Conservation (phyloP, 345 rosid genomes). For the Cardamine resedifolia region DNA sequence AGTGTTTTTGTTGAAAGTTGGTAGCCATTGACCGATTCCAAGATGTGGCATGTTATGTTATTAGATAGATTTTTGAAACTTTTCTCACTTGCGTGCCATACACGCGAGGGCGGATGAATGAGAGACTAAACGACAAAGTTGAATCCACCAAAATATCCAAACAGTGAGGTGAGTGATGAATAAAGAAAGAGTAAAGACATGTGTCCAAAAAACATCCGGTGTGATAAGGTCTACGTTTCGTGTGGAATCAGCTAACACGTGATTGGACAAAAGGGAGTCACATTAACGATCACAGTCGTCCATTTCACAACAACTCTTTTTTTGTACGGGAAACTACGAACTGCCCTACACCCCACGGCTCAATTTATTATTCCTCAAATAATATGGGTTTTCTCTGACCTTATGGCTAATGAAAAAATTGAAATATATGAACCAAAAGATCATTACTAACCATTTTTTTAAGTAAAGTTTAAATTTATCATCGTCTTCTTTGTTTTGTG, state of each 20-base stretch:
- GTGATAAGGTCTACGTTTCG: conserved; percentile 37
- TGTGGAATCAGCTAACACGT: conserved; percentile 35
- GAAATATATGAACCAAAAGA: background rate
- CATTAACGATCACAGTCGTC: conserved; percentile 28
- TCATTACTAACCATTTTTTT: background rate
- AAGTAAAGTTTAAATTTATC: background rate
- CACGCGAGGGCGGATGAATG: conserved; percentile 24
- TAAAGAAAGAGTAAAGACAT: conserved; percentile 23
- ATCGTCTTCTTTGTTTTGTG: background rate
- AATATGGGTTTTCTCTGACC: background rate
- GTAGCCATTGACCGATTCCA: background rate
- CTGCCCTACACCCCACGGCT: conserved; percentile 18
- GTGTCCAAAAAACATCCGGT: conserved; percentile 27
- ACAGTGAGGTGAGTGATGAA: conserved; percentile 36
- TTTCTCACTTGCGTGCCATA: background rate
- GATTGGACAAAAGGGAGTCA: conserved; percentile 25
- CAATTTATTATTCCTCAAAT: background rate
- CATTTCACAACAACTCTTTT: conserved; percentile 26
- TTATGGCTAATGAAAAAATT: background rate
- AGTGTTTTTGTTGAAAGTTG: background rate
- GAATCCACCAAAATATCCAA: conserved; percentile 26
- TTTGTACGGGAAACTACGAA: conserved; percentile 7
- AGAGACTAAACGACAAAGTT: conserved; percentile 7
- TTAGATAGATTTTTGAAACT: background rate
- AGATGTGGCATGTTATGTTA: background rate